Evolutionary conservation across 2,329 filamentous ascomycete species (phyloP).

Genomic region (Cladobotryum protrusum): DNA sequence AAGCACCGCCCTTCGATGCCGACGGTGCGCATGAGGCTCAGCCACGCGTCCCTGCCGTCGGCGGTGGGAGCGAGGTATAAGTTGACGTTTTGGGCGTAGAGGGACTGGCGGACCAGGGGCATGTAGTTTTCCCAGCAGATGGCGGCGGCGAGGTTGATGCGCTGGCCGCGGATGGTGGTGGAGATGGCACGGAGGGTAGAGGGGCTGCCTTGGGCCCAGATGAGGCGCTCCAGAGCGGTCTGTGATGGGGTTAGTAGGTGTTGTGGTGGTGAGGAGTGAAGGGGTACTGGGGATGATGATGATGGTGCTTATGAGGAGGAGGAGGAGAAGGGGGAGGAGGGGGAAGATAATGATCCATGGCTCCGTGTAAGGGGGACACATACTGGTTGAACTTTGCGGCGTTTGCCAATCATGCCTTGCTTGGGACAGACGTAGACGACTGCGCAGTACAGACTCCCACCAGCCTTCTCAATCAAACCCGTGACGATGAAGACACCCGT

Average conservation of each 20-base stretch:
- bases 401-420: slow-evolving; percentile 70
- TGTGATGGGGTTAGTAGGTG: slow-evolving; percentile 20
- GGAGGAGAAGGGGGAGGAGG: no score
- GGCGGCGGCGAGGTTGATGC: slow-evolving; percentile 73
- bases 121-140: slow-evolving; percentile 99
- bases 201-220: slow-evolving; percentile 84
- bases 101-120: slow-evolving; percentile 74
- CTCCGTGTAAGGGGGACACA: slow-evolving; percentile 22
- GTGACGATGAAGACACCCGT: slow-evolving; percentile 78
- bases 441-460: slow-evolving; percentile 77
- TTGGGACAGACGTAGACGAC: slow-evolving; percentile 76
- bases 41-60: slow-evolving; percentile 77
- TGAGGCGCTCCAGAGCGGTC: slow-evolving; percentile 73
- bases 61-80: slow-evolving; percentile 87
- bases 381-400: slow-evolving; percentile 86
- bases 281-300: no score
- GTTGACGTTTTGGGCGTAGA: slow-evolving; percentile 89
- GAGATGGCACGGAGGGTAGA: slow-evolving; percentile 72
- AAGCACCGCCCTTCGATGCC: slow-evolving; percentile 78
- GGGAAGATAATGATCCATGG: no score
- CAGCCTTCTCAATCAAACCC: slow-evolving; percentile 72
- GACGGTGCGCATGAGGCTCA: slow-evolving; percentile 73
- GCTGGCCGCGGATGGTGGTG: slow-evolving; percentile 71
- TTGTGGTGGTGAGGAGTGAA: no score
- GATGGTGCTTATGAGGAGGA: no score